A percentile compares a stretch with the other conserved stretches of the same genome.
These are phyloP conservation scores for Crithidia bombi DNA, from an alignment of 208 protist species.

Conservation along the genomic window DNA sequence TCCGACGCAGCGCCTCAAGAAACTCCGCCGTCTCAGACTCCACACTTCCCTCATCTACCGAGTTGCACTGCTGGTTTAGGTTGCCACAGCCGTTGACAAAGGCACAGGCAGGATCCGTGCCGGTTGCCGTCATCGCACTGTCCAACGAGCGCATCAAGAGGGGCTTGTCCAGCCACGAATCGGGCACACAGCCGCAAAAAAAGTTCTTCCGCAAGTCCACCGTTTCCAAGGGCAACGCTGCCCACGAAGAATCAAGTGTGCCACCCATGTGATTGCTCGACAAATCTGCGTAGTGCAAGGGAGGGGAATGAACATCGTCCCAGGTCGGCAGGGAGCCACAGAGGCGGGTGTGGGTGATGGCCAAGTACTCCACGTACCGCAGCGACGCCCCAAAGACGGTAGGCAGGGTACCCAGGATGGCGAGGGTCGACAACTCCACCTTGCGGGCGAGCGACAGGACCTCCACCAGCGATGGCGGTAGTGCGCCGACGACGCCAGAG, in stretches of 20 bases:
- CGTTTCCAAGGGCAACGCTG: background rate
- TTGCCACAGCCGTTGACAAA: conserved; percentile 16
- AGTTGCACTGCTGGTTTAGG: conserved; percentile 6
- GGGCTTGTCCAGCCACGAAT: background rate
- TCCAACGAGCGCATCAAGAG: conserved; percentile 7
- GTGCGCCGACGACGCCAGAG: background rate
- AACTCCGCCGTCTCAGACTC: background rate
- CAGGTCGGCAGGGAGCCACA: conserved; percentile 10
- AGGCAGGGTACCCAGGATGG: conserved; percentile 8
- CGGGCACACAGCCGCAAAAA: conserved; percentile 20
- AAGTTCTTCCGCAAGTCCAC: conserved; percentile 9
- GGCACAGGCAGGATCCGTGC: background rate
- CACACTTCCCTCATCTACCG: background rate
- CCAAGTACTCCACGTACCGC: conserved; percentile 4
- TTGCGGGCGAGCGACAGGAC: background rate
- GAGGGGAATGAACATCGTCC: background rate
- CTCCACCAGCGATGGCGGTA: background rate
- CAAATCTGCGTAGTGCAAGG: conserved; percentile 1
- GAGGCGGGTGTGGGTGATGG: conserved; percentile 9
- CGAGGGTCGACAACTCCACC: conserved; percentile 12
- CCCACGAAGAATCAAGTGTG: conserved; percentile 1
- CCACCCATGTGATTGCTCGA: conserved; percentile 6
- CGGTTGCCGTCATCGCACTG: background rate
- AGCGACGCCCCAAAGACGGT: background rate
- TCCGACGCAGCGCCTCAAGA: background rate